Evolutionary conservation across 2,329 filamentous ascomycete genomes (phyloP), one percentile per base, ranked within the genome.

Genomic region (Penicillium sp.): DNA sequence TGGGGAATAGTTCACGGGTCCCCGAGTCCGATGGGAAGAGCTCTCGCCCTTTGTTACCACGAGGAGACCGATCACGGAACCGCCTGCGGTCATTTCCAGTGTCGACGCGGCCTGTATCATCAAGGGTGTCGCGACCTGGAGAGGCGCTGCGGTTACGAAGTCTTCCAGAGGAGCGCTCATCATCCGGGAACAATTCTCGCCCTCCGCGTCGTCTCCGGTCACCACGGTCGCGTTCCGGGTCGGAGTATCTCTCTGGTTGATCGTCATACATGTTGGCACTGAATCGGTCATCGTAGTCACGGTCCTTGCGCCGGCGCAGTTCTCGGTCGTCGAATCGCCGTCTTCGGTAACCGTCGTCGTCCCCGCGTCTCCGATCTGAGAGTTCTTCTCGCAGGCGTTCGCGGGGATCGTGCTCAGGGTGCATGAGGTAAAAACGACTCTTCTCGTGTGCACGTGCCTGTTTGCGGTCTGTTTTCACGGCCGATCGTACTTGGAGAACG

Each of bases 391-490:
- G 81, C 56, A 85, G 78, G 46, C 84, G 83, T 74, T 90, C 91
- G 60, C 87, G 86, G 2, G 88, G 91, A 64, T 96, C 92, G 67
- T 91, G 85, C 62, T 96, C 90, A 1, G 93, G 93, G 63, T 97
- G 90, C 64, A 94, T 82, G 29, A 97, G 84, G 69, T 99, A 99
- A 76, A 95, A 97, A 10, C 90, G 84, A 73, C 93, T 97, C 55
- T 89, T 83, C 44, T 88, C 82, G 9, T 90, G 84, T 1, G 94
- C 93, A 33, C 90, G 87, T 36, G 79, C 83, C 63, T 85, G 83
- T 74, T 99, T 99, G 68, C 81, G 87, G 74, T 99, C 94, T 18
- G 84, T 80, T 21, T 81, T 78, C 5, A 91, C 82, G 0, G 92
- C 88, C 54, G 89, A 81, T 42, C 94, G 85, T 34, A 97, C 79